Conservation (phyloP, 2,329 filamentous ascomycete species). For the Aspergillus phoenicis region DNA sequence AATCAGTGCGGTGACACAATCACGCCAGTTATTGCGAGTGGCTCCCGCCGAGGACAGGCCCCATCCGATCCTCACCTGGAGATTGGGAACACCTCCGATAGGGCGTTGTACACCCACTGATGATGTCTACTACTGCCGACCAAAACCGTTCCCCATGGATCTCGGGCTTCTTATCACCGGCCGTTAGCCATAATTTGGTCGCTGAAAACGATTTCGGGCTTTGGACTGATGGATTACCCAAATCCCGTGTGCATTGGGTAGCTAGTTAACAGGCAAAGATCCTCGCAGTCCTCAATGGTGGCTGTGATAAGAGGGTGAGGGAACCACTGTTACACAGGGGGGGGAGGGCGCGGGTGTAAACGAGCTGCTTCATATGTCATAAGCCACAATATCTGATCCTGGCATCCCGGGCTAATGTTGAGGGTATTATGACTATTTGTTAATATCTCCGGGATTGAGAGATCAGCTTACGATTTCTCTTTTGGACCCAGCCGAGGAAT, state of each 20-base stretch:
- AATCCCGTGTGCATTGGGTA: background rate
- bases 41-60: conserved; percentile 1
- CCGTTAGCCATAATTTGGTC: too few relatives aligned
- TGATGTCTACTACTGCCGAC: conserved; percentile 6
- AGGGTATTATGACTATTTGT: too few relatives aligned
- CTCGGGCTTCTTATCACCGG: background rate
- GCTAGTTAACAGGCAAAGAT: background rate
- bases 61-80: background rate
- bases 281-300: background rate
- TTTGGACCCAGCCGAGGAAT: background rate
- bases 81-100: conserved; percentile 5
- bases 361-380: background rate
- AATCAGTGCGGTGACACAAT: background rate
- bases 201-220: too few relatives aligned
- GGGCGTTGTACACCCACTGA: conserved; percentile 8
- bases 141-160: background rate
- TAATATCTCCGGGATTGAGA: too few relatives aligned
- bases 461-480: too few relatives aligned
- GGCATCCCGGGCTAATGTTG: background rate
- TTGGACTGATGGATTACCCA: background rate
- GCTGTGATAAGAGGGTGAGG: background rate
- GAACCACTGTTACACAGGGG: background rate
- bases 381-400: background rate
- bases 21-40: background rate
- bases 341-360: background rate